Base-by-base conservation (phyloP, 1,139 yeast species). In the Taphrina wiesneri region DNA sequence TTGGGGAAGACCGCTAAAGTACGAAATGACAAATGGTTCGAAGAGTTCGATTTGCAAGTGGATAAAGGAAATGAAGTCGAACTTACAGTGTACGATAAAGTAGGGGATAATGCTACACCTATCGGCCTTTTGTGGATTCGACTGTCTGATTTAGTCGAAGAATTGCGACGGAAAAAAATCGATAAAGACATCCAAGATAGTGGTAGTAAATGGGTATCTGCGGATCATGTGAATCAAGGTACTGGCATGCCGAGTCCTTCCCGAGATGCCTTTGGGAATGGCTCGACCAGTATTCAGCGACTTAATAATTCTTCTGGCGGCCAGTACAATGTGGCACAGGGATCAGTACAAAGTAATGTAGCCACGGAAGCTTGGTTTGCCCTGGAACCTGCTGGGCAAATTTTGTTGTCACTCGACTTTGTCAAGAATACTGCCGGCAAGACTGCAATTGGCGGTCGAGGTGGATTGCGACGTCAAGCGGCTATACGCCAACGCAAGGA, bases 401-500 rank as follows among this genome's bases (percentile, higher is more conserved):
- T 93, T 61, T 80, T 88, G 69, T 76, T 93, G 60, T 84, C 86
- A 11, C 78, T 92, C 36, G 88, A 95, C 3, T 93, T 93, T 74
- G 90, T 87, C 67, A 92, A 92, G 74, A 75, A 85, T 1, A 83
- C 82, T 66, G 80, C 82, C 34, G 80, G 79, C 32, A 77, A 77
- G 63, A 74, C 82, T 63, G 72, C 78, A 56, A 26, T 51, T 11
- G 64, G 46, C 39, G 80, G 77, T 56, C 83, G 83, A 63, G 90
- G 88, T 21, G 90, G 90, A 0, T 83, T 93, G 70, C 98, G 97
- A 23, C 96, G 99, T 81, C 97, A 92, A 75, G 98, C 98, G 78
- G 99, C 99, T 69, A 93, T 93, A 71, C 87, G 97, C 73, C 95
- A 90, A 77, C 86, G 90, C 80, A 92, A 92, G 73, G 98, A 92